Evolutionary conservation across 2,329 filamentous ascomycete genomes (phyloP), one percentile per base, ranked within the genome.

Genomic region (Karstenula rhodostoma): DNA sequence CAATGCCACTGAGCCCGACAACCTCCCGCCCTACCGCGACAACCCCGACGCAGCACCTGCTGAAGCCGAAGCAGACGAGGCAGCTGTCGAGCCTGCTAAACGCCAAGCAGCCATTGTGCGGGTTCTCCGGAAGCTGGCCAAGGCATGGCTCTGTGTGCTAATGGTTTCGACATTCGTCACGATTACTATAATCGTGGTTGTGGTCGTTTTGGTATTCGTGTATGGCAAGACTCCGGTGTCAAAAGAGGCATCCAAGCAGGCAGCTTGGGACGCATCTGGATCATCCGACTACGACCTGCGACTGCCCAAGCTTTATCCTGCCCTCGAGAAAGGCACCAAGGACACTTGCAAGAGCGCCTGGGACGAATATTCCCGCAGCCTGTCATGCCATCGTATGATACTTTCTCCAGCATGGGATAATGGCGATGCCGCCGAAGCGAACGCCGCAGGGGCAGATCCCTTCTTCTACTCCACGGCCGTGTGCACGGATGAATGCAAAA

Each of bases 401-500:
- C 60, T 65, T 2, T 62, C 57, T 4, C 27, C 60, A 9, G 58
- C 55, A 3, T 65, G 57, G 60, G 62, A 65, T 43, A 56, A 65
- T 32, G 60, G 62, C 2, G 40, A 60, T 22, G 48, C 48, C 8
- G 37, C 49, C 4, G 55, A 60, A 33, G 58, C 57, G 1, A 56
- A 52, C 2, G 56, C 42, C 7, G 47, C 42, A 25, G 43, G 29
- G 13, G 51, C 55, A 35, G 60, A 65, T 35, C 62, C 62, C n/a
- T 56, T 43, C 22, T 43, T 32, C 13, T 62, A 62, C 44, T 50
- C 44, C 1, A 33, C 57, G 15, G 56, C 33, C 12, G 55, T 65
- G n/a, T 65, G 60, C 25, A 46, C 46, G 10, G 17, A 17, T 43
- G 2, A 22, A n/a, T 43, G 40, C 40, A 43, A 1, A 2, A 43